phyloP scores from a whole-genome alignment of 208 protist genomes.

The Vickermania ingenoplastis region DNA sequence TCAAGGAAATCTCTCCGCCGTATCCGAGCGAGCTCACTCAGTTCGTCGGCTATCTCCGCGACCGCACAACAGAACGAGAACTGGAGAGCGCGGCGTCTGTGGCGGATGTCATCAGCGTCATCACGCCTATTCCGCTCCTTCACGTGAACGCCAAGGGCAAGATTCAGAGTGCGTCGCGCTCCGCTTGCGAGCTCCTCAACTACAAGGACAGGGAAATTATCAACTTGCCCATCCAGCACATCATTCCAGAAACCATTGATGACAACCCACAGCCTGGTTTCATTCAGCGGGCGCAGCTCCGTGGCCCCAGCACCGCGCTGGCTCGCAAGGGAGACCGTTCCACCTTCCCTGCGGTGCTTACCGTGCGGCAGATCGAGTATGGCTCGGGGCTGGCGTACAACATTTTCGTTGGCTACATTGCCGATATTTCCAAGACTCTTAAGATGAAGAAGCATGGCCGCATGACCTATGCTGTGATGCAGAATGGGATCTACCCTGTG shows the following conservation, averaged over 20 bases:
- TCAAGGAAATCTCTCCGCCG: constrained; percentile 5
- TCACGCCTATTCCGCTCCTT: not conserved
- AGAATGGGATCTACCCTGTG: constrained; percentile 16
- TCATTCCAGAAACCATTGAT: not conserved
- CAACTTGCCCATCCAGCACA: not conserved
- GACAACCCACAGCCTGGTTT: not conserved
- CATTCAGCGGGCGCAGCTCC: not conserved
- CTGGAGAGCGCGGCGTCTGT: not conserved
- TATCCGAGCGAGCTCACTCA: not conserved
- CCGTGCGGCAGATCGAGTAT: not conserved
- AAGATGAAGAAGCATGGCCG: constrained; percentile 9
- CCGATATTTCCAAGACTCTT: constrained; percentile 8
- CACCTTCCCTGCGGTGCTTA: constrained; percentile 6
- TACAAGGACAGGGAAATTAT: not conserved
- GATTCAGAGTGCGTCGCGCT: not conserved
- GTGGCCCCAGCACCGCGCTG: not conserved
- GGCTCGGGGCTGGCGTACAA: constrained; percentile 1
- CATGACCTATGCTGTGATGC: constrained; percentile 11
- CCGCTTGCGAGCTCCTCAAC: not conserved
- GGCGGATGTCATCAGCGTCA: not conserved
- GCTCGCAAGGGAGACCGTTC: not conserved
- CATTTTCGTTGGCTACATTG: constrained; percentile 1
- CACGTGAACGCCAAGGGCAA: not conserved
- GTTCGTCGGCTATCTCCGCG: constrained; percentile 2
- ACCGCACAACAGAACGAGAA: not conserved